Conservation (phyloP, 768 basidiomycete species). For the Boletus rex-veris region DNA sequence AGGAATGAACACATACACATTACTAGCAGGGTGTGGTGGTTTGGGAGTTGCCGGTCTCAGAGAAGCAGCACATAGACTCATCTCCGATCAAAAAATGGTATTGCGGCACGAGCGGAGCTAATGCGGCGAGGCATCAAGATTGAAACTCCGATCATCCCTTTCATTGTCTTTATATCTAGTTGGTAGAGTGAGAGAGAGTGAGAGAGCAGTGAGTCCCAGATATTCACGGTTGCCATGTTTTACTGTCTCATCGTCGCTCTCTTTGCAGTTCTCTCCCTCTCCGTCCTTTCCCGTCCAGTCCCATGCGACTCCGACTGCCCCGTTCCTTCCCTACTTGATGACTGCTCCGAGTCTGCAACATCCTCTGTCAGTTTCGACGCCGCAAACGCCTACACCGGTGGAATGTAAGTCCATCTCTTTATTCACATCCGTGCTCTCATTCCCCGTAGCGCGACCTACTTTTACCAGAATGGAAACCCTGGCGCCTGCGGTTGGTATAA, state of each 20-base stretch:
- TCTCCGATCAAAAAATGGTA: no score
- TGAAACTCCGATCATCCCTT: no score
- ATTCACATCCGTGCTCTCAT: neutral
- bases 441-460: conserved; percentile 55
- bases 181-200: no score
- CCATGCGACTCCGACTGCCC: neutral
- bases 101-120: no score
- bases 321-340: neutral
- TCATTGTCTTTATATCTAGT: no score
- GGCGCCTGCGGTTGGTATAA: conserved; percentile 74
- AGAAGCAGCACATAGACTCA: no score
- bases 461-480: conserved; percentile 64
- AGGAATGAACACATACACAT: conserved; percentile 22
- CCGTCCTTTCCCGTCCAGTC: conserved; percentile 29
- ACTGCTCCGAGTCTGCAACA: neutral
- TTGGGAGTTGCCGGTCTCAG: neutral
- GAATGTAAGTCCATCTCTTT: conserved; percentile 38
- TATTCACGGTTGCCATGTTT: conserved; percentile 25
- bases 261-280: conserved; percentile 59
- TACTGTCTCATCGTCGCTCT: conserved; percentile 41
- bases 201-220: neutral
- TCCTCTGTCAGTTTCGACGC: neutral
- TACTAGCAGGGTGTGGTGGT: neutral
- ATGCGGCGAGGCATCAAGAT: no score
- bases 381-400: conserved; percentile 33